phyloP scores from a whole-genome alignment of 768 basidiomycete genomes.

The Pleurotus eryngii region DNA sequence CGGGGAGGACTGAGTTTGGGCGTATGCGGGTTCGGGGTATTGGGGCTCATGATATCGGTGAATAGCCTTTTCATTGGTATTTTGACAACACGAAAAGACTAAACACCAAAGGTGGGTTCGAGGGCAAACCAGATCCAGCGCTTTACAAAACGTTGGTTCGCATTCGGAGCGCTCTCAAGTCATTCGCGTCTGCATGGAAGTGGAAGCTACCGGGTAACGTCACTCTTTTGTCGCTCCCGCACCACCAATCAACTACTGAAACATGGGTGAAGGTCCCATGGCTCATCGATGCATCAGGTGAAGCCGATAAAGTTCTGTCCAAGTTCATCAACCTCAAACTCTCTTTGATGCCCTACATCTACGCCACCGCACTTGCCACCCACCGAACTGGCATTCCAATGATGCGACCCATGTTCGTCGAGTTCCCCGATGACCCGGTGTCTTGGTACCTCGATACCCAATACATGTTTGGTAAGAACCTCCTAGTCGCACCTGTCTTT shows the following conservation, averaged over 20 bases:
- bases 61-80: constrained; percentile 15
- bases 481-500: constrained; percentile 30
- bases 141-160: constrained; percentile 47
- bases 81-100: no score
- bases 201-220: constrained; percentile 40
- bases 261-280: constrained; percentile 31
- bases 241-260: no score
- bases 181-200: constrained; percentile 46
- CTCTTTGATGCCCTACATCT: constrained; percentile 44
- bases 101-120: constrained; percentile 19
- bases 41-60: constrained; percentile 47
- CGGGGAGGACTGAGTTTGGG: constrained; percentile 41
- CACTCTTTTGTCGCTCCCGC: no score
- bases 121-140: constrained; percentile 34
- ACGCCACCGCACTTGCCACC: constrained; percentile 25
- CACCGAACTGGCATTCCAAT: constrained; percentile 28
- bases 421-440: constrained; percentile 29
- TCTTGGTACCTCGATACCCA: constrained; percentile 29
- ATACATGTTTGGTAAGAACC: constrained; percentile 28
- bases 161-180: constrained; percentile 34
- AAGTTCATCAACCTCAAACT: constrained; percentile 40
- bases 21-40: constrained; percentile 41
- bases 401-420: constrained; percentile 32
- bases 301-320: constrained; percentile 32
- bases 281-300: constrained; percentile 37